A percentile compares a stretch with the other conserved stretches of the same genome.
These are phyloP conservation scores for Rhodotorula sp. DNA, from an alignment of 1,284 basidiomycete genomes.

Conservation along the genomic window DNA sequence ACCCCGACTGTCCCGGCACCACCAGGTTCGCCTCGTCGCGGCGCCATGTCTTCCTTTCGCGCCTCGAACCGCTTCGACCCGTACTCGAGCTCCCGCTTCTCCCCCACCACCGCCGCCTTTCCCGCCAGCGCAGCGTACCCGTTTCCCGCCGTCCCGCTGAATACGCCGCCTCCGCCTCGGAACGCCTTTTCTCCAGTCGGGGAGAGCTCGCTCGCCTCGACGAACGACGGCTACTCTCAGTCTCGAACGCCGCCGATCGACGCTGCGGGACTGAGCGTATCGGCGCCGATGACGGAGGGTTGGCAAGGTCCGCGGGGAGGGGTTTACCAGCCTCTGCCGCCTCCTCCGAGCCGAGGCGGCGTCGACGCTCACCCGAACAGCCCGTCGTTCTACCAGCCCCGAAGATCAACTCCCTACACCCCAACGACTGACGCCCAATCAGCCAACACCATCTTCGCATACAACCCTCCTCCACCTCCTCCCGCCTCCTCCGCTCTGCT, in stretches of 20 bases:
- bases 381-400: slow-evolving; percentile 25
- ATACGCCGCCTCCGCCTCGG: background rate
- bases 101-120: slow-evolving; percentile 5
- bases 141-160: slow-evolving; percentile 6
- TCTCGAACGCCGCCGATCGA: background rate
- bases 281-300: background rate
- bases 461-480: slow-evolving; percentile 19
- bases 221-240: background rate
- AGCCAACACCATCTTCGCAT: slow-evolving; percentile 22
- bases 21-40: slow-evolving; percentile 13
- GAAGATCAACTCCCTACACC: slow-evolving; percentile 18
- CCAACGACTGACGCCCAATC: background rate
- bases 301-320: background rate
- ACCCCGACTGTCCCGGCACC: background rate
- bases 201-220: background rate
- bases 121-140: slow-evolving; percentile 15
- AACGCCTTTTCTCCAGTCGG: slow-evolving; percentile 8
- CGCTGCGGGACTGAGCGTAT: background rate
- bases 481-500: background rate
- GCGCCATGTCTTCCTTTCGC: slow-evolving; percentile 10
- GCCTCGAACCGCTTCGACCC: slow-evolving; percentile 30
- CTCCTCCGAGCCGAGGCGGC: background rate
- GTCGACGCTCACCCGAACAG: background rate
- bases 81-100: slow-evolving; percentile 20
- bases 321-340: background rate